Percentiles rank a stretch among this genome's conserved stretches.
phyloP scores from a whole-genome alignment of 2,329 filamentous ascomycete species.

The Epichloe aotearoae region DNA sequence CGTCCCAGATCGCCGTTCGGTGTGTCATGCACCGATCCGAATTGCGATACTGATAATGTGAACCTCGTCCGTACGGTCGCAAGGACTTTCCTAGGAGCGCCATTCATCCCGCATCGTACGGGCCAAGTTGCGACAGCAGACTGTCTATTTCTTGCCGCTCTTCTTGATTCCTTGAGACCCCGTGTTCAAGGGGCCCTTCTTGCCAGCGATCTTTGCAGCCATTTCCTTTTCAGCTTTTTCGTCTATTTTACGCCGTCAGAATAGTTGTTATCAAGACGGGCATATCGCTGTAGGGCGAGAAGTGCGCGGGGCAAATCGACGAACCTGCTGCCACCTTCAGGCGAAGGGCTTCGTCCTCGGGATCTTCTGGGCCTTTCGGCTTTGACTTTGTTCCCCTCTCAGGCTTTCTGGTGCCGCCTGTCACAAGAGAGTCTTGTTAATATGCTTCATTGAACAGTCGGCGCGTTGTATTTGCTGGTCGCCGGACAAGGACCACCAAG shows the following conservation, averaged over 20 bases:
- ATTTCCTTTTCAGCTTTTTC: slow-evolving; percentile 78
- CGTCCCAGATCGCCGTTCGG: no score
- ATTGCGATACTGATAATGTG: no score
- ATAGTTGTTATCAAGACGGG: no score
- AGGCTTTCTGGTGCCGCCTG: slow-evolving; percentile 73
- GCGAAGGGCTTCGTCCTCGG: slow-evolving; percentile 71
- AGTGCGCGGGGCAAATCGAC: slow-evolving; percentile 16
- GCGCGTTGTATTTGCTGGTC: no score
- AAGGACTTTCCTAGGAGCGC: no score
- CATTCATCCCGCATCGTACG: not conserved
- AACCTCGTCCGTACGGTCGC: no score
- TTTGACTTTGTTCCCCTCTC: slow-evolving; percentile 31
- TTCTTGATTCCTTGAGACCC: slow-evolving; percentile 91
- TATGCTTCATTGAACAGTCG: no score
- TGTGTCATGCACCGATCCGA: no score
- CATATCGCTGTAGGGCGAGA: not conserved
- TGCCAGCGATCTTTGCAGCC: slow-evolving; percentile 59
- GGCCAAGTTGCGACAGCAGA: not conserved
- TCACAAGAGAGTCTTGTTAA: no score
- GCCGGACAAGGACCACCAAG: no score
- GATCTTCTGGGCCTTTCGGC: slow-evolving; percentile 34
- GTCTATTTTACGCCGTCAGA: slow-evolving; percentile 32
- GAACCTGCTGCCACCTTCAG: slow-evolving; percentile 76
- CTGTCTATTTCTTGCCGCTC: slow-evolving; percentile 80
- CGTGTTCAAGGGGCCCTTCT: slow-evolving; percentile 79